Evolutionary conservation across 257 asterid genomes (phyloP), one percentile per base, ranked within the genome.

Genomic region (Oldenlandia corymbosa): DNA sequence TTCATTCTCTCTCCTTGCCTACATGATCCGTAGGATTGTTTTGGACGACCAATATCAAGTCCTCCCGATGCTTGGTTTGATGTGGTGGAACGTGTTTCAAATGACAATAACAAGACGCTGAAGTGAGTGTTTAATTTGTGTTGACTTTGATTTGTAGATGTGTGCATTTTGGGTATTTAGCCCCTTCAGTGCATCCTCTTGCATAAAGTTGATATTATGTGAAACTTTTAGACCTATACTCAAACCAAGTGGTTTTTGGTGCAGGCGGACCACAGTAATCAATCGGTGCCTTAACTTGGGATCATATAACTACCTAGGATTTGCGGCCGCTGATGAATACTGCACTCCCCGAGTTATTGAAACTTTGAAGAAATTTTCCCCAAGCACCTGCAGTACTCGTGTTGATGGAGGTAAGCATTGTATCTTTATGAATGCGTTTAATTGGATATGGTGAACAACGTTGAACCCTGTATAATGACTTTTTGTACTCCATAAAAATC

Each of bases 61-160:
- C 80, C 97, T 71, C 99, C 99, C 18, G 99, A 93, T 93, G 88
- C 99, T 80, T 93, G 99, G 99, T 80, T 93, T 65, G 99, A 93
- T 80, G 82, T 93, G 81, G 97, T 93, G 79, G 97, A 90, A 82
- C 99, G 99, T 68, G 69, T 90, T 57, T 93, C 99, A 53, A 71
- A 85, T 31, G 96, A 93, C 78, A 83, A 84, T 68, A 93, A 93
- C 86, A 93, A 90, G 79, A 93, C 97, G 5, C 76, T 93, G 32
- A 75, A 87, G 97, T 93, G 73, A 81, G 86, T 74, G 47, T 58
- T 54, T 28, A 18, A 45, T 60, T 36, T 24, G 12, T 46, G n/a
- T n/a, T 48, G 34, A 42, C 20, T 1, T 16, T 21, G 23, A 24
- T 37, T 23, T 12, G 23, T 21, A 16, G 34, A n/a, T 45, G 49